Conservation (phyloP, 2,329 filamentous ascomycete species). For the Thelonectria olida region DNA sequence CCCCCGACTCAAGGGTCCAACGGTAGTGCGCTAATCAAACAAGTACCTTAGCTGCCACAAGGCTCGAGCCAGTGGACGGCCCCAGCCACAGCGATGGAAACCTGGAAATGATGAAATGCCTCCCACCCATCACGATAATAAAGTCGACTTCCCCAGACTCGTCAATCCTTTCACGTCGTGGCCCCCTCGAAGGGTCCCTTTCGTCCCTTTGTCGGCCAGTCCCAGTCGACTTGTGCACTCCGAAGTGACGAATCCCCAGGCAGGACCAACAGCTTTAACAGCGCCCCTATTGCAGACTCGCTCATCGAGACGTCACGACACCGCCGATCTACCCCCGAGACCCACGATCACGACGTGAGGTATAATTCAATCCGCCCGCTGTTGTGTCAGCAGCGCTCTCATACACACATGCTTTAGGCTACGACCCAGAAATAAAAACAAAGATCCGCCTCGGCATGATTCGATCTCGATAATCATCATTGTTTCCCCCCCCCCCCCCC, state of each 20-base stretch:
- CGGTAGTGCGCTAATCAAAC: background rate
- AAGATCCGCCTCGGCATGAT: background rate
- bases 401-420: background rate
- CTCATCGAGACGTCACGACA: background rate
- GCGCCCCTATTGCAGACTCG: no score
- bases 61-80: constrained; percentile 2
- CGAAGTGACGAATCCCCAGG: background rate
- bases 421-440: background rate
- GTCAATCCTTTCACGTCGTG: background rate
- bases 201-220: background rate
- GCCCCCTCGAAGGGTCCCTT: background rate
- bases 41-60: background rate
- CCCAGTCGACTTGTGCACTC: background rate
- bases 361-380: background rate
- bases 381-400: background rate
- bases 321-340: background rate
- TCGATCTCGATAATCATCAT: background rate
- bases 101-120: constrained; percentile 12
- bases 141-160: background rate
- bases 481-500: background rate
- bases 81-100: constrained; percentile 7
- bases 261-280: background rate
- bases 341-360: background rate
- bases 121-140: background rate
- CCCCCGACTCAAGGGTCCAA: constrained; percentile 5